Evolutionary conservation across 345 rosid species (phyloP).

Genomic region (Hevea brasiliensis): DNA sequence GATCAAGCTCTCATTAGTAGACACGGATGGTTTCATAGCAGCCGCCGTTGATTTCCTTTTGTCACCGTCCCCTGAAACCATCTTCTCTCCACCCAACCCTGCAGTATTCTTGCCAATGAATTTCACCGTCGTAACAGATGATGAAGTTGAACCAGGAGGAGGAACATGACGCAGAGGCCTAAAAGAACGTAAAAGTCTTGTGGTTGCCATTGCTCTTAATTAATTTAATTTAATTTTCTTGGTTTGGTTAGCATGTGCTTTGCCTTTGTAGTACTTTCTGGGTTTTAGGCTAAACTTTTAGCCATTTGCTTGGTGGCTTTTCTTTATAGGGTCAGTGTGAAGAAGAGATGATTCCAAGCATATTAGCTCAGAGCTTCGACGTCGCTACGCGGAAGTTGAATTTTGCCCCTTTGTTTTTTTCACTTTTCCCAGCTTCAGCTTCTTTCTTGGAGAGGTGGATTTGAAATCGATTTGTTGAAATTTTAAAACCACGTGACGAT

Average conservation of each 20-base stretch:
- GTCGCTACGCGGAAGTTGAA: too few relatives aligned
- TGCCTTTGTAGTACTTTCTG: too few relatives aligned
- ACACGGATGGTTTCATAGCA: conserved; percentile 25
- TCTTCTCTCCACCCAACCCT: conserved; percentile 20
- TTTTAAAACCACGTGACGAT: conserved; percentile 8
- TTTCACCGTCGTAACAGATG: conserved; percentile 19
- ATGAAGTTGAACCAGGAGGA: conserved; percentile 21
- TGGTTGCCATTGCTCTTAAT: conserved; percentile 34
- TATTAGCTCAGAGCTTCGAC: conserved; percentile 21
- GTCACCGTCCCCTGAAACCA: conserved; percentile 15
- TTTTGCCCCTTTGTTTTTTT: background rate
- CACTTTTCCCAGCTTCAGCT: too few relatives aligned
- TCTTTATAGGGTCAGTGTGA: background rate
- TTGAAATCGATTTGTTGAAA: too few relatives aligned
- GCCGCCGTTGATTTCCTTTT: conserved; percentile 32
- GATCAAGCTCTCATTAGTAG: conserved; percentile 20
- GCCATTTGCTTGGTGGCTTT: background rate
- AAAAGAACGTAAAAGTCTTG: conserved; percentile 35
- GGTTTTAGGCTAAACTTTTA: background rate
- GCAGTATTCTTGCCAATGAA: conserved; percentile 16
- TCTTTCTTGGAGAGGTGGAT: too few relatives aligned
- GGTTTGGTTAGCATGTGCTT: background rate
- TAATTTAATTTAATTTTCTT: too few relatives aligned
- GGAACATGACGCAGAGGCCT: conserved; percentile 6
- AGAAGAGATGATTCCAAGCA: conserved; percentile 50